Evolutionary conservation across 345 rosid species (phyloP).

Genomic region (Bretschneidera sinensis): DNA sequence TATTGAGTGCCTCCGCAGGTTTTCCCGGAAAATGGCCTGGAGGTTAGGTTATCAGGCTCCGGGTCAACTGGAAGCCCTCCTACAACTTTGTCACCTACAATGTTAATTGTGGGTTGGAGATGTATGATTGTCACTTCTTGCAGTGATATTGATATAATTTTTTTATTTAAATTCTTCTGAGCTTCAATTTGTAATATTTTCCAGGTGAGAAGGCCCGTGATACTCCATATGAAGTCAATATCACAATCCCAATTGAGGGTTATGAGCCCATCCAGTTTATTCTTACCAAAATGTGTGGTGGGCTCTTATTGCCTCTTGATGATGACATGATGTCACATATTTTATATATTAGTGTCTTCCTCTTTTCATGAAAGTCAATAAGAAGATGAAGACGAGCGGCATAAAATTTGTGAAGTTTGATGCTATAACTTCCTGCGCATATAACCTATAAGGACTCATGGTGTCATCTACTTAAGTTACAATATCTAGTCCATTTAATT

Average conservation of each 20-base stretch:
- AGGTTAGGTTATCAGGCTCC: constrained; percentile 60
- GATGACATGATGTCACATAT: neutral
- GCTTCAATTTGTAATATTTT: constrained; percentile 19
- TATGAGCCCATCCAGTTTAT: constrained; percentile 74
- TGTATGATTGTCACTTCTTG: constrained; percentile 42
- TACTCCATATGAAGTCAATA: constrained; percentile 69
- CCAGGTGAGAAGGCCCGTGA: constrained; percentile 56
- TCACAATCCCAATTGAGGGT: constrained; percentile 73
- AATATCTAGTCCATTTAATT: constrained; percentile 11
- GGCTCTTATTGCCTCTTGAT: constrained; percentile 32
- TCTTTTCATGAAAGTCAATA: no score
- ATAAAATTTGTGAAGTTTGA: no score
- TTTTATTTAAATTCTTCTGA: constrained; percentile 9
- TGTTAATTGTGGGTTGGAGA: constrained; percentile 72
- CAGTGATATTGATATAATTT: neutral
- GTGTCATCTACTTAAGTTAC: constrained; percentile 8
- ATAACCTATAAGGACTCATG: neutral
- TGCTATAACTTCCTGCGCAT: neutral
- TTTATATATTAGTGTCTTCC: no score
- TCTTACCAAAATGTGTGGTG: constrained; percentile 87
- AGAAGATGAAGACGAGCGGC: no score
- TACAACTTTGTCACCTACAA: constrained; percentile 81
- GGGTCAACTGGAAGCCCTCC: constrained; percentile 62
- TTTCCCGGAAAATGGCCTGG: constrained; percentile 67
- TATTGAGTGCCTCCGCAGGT: constrained; percentile 36